Base-by-base conservation (phyloP, 1,284 basidiomycete species). In the Boletus mariae region DNA sequence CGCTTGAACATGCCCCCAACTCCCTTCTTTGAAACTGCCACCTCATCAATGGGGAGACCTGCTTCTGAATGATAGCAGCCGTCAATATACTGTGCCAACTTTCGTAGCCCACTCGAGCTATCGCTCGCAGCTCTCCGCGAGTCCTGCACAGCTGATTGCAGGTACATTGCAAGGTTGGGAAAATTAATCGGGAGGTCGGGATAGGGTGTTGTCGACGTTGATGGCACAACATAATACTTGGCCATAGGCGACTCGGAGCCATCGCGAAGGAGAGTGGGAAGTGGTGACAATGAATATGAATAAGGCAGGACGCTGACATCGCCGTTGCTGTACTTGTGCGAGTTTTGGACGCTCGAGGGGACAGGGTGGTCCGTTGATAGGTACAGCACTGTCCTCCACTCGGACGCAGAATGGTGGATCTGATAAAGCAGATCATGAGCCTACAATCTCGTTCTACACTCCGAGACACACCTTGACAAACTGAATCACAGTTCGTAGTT, bases 351-450 rank as follows among this genome's bases (percentile, higher is more conserved):
- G 20, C 72, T 71, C 1, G 74, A 60, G 37, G 85, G 83, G 1
- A 79, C 67, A 3, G 84, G 80, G 59, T 82, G 74, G 60, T 91
- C 89, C 45, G 88, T 80, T 0, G 85, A 84, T 60, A 91, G 80
- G 75, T 87, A 90, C 9, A 90, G 64, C 20, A 90, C 73, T 9
- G 84, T 84, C 49, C 84, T 78, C 89, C 89, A 91, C 29, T 83
- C 79, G 5, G 71, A 62, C 0, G 82, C 77, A 29, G 74, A 63
- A 45, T 77, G 79, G 62, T 84, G 80, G 25, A 82, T 74, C 85
- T 87, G n/a, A 35, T 45, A 51, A 43, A 40, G 25, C 51, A 43
- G 5, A 31, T 9, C 25, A 41, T 57, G 26, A 56, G 49, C 38
- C 12, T 12, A 34, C 10, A 15, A 10, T 5, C 41, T 29, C 37